phyloP scores from a whole-genome alignment of 1,284 basidiomycete genomes.

The Malassezia furfur region DNA sequence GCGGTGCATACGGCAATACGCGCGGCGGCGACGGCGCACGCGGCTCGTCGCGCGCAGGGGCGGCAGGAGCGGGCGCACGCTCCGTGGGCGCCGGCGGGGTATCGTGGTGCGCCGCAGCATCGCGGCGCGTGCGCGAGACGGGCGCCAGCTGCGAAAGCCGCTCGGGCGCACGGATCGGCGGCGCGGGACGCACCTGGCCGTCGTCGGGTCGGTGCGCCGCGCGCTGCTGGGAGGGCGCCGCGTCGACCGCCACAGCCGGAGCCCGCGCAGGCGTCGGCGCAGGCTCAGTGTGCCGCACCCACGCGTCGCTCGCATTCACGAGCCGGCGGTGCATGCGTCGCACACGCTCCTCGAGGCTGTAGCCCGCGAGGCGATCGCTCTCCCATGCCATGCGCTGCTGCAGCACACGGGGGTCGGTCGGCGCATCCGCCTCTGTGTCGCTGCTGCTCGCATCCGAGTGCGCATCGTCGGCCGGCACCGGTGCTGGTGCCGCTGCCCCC shows the following conservation, averaged over 20 bases:
- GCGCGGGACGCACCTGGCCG: no score
- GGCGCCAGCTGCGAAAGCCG: no score
- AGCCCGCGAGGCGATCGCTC: conserved; percentile 13
- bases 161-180: no score
- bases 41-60: no score
- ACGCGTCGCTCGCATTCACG: background rate
- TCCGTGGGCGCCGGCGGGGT: background rate
- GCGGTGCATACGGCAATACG: background rate
- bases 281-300: background rate
- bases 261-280: background rate
- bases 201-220: background rate
- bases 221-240: background rate
- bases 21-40: background rate
- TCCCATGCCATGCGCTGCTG: conserved; percentile 19
- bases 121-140: background rate
- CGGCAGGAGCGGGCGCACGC: background rate
- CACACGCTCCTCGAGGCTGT: conserved; percentile 16
- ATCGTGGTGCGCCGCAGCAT: background rate
- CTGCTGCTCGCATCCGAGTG: background rate
- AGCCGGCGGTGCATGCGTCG: conserved; percentile 9
- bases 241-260: background rate
- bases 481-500: background rate
- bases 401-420: background rate
- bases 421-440: background rate
- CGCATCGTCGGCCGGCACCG: background rate